Evolutionary conservation across 2,329 filamentous ascomycete species (phyloP).

Genomic region (Sclerotinia sclerotiorum): DNA sequence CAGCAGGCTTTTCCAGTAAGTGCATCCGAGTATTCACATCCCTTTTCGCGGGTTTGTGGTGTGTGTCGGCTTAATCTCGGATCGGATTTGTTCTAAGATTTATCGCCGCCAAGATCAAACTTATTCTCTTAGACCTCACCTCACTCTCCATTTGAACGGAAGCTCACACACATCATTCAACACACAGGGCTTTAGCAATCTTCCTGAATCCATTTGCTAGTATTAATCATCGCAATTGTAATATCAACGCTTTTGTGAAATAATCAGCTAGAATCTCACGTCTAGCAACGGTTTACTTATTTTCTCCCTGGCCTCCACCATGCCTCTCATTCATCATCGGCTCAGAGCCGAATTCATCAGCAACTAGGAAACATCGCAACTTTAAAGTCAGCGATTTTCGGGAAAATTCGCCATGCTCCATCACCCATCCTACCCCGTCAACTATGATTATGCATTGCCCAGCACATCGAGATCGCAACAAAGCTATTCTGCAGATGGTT

Average conservation of each 20-base stretch:
- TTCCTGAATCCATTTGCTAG: background rate
- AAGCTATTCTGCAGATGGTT: background rate
- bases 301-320: background rate
- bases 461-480: background rate
- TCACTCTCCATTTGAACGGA: background rate
- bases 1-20: background rate
- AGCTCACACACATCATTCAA: background rate
- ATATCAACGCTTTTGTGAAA: background rate
- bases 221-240: background rate
- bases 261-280: background rate
- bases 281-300: background rate
- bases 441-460: background rate
- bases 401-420: background rate
- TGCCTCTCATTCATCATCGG: background rate
- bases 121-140: background rate
- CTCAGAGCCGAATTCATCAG: background rate
- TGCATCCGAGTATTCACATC: background rate
- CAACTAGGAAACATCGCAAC: background rate
- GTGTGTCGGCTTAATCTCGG: background rate
- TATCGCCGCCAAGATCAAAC: background rate
- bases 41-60: background rate
- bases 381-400: background rate
- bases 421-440: background rate
- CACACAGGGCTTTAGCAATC: background rate
- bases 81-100: background rate